A percentile compares a stretch with the other conserved stretches of the same genome.
phyloP scores from a whole-genome alignment of 2,329 filamentous ascomycete species.

The Penicillium sp. region DNA sequence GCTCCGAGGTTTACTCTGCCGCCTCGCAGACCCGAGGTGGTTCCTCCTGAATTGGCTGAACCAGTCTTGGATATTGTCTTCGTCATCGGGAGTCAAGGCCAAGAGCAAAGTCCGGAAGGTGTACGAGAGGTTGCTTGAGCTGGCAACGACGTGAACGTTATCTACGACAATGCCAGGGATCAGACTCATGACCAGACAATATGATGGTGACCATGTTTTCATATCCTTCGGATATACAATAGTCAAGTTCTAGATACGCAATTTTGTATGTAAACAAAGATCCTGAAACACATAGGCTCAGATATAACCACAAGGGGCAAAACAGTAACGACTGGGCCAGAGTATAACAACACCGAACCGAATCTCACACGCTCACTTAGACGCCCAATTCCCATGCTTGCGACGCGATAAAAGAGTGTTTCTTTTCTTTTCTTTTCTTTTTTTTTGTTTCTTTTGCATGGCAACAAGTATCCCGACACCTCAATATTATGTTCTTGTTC shows the following conservation, averaged over 20 bases:
- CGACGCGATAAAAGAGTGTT: conserved; percentile 15
- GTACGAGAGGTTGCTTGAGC: not conserved
- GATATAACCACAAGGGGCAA: conserved; percentile 2
- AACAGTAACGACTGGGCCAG: conserved; percentile 4
- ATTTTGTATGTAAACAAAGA: conserved; percentile 25
- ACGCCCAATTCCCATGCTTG: conserved; percentile 24
- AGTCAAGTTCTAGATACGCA: not conserved
- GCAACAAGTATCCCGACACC: not conserved
- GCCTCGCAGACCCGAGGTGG: not conserved
- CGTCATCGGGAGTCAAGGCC: not conserved
- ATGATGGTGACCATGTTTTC: not conserved
- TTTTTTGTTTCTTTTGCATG: not conserved
- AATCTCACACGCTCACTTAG: conserved; percentile 10
- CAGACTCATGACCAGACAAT: not conserved
- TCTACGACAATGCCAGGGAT: not conserved
- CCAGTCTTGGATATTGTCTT: too few species aligned
- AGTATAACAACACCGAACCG: conserved; percentile 13
- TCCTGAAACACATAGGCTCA: conserved; percentile 34
- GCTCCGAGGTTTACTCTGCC: not conserved
- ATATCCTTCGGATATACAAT: not conserved
- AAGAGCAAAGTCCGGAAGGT: not conserved
- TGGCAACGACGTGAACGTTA: not conserved
- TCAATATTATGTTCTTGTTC: conserved; percentile 7
- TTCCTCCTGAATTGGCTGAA: not conserved
- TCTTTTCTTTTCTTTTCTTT: not conserved